Evolutionary conservation across 2,329 filamentous ascomycete genomes (phyloP), one percentile per base, ranked within the genome.

Genomic region (Talaromyces sp.): DNA sequence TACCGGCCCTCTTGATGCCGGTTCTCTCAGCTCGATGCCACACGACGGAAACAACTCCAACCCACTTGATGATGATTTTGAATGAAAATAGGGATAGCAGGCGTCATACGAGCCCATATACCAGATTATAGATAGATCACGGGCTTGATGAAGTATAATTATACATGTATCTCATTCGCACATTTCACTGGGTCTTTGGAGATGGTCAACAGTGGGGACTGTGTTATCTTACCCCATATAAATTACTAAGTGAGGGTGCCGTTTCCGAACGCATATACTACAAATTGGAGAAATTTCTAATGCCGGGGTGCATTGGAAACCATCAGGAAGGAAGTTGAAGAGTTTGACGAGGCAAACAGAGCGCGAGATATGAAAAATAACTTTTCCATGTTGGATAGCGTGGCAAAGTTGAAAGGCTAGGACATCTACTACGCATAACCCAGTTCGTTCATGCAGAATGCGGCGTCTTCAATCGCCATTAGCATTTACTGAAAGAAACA

Each of bases 1-100:
- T 58, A 76, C 77, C 56, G 79, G 75, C 15, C 79, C 80, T 57
- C 76, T 87, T 49, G 86, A 87, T 73, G 83, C 82, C 31, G 83
- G 84, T 37, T 82, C 83, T 67, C 70, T 86, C 54, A 76, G 70
- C 66, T 71, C 75, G 17, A 69, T 70, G n/a, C 73, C 75, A 60
- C 69, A 73, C 45, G 66, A 71, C 50, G 71, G 72, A 58, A 75
- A 80, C 64, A 71, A 73, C 64, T 71, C 76, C 50, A 69, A 72
- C n/a, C 63, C 68, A 54, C 73, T 71, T 35, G 76, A 80, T 73
- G 80, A 82, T 70, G 80, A 81, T 72, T 82, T 82, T 76, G 80
- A 82, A 78, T 80, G 79, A 74, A 74, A 65, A 50, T 19, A 45
- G 56, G 54, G 27, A 58, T 25, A n/a, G 33, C 17, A 33, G 25